These are phyloP conservation scores for Toxoplasma gondii DNA, from an alignment of 169 alveolate species.

Conservation along the genomic window DNA sequence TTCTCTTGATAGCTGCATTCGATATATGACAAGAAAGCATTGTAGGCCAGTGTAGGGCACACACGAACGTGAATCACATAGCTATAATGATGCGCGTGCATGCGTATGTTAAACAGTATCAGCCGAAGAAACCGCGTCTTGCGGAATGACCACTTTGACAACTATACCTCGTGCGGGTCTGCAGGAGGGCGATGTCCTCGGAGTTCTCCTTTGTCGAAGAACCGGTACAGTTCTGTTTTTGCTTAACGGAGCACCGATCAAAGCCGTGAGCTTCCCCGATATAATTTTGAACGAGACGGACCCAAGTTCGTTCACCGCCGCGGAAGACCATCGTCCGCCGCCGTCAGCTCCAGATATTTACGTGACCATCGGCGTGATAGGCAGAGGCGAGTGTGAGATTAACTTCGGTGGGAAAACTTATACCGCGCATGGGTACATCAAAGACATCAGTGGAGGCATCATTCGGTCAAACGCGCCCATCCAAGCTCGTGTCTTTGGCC, in stretches of 20 bases:
- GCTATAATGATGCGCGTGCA: too few species aligned
- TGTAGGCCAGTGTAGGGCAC: too few species aligned
- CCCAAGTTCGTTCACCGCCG: slow-evolving; percentile 19
- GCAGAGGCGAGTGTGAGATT: slow-evolving; percentile 50
- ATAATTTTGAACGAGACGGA: slow-evolving; percentile 36
- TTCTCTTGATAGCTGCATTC: too few species aligned
- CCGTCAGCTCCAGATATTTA: slow-evolving; percentile 16
- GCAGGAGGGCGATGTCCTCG: slow-evolving; percentile 64
- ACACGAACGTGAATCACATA: too few species aligned
- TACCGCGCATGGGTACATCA: slow-evolving; percentile 37
- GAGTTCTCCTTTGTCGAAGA: slow-evolving; percentile 50
- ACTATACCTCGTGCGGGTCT: background rate
- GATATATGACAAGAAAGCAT: too few species aligned
- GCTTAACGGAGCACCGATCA: slow-evolving; percentile 47
- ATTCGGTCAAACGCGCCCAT: slow-evolving; percentile 53
- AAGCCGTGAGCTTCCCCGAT: slow-evolving; percentile 27
- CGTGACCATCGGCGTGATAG: slow-evolving; percentile 48
- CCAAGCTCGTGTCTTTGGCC: slow-evolving; percentile 44
- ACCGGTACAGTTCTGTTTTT: slow-evolving; percentile 31
- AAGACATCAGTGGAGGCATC: slow-evolving; percentile 21
- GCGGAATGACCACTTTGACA: too few species aligned
- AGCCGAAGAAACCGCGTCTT: too few species aligned
- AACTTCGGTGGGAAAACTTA: slow-evolving; percentile 54
- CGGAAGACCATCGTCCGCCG: background rate
- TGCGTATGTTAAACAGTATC: too few species aligned